phyloP scores from a whole-genome alignment of 441 rosid species.

The Jatropha multifida region DNA sequence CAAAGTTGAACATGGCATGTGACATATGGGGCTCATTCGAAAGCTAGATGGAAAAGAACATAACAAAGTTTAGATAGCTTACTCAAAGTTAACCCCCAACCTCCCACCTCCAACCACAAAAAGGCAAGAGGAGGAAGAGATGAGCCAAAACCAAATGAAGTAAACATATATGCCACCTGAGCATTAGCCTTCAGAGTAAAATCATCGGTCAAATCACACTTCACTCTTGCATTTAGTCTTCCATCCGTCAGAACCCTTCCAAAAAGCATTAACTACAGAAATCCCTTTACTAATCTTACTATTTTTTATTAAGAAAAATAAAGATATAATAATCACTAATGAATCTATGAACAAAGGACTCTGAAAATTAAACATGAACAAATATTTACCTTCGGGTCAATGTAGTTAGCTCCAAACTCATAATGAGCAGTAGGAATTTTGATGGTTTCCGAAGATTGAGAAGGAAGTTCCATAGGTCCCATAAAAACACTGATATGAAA shows the following conservation, averaged over 20 bases:
- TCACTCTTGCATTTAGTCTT: constrained; percentile 83
- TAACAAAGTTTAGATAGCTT: constrained; percentile 12
- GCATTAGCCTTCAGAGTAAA: constrained; percentile 76
- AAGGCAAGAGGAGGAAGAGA: neutral
- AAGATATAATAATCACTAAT: constrained; percentile 1
- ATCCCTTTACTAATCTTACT: constrained; percentile 16
- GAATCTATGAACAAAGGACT: neutral
- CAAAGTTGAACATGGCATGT: constrained; percentile 83
- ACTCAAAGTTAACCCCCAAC: constrained; percentile 2
- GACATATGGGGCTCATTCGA: constrained; percentile 85
- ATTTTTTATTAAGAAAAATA: constrained; percentile 12
- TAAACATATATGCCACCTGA: constrained; percentile 43
- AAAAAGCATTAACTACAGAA: constrained; percentile 72
- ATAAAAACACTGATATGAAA: constrained; percentile 58
- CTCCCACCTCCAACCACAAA: neutral
- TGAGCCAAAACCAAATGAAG: neutral
- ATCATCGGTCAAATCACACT: constrained; percentile 78
- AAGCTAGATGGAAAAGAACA: constrained; percentile 49
- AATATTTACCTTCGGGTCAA: constrained; percentile 63
- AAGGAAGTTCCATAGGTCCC: constrained; percentile 92
- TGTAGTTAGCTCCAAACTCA: constrained; percentile 88
- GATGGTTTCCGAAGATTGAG: constrained; percentile 74
- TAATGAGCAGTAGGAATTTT: constrained; percentile 89
- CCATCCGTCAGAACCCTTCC: constrained; percentile 94
- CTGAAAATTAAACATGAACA: constrained; percentile 4